Evolutionary conservation across 192 early-diverging fungal genomes (phyloP).

Genomic region (Entomortierella beljakovae): DNA sequence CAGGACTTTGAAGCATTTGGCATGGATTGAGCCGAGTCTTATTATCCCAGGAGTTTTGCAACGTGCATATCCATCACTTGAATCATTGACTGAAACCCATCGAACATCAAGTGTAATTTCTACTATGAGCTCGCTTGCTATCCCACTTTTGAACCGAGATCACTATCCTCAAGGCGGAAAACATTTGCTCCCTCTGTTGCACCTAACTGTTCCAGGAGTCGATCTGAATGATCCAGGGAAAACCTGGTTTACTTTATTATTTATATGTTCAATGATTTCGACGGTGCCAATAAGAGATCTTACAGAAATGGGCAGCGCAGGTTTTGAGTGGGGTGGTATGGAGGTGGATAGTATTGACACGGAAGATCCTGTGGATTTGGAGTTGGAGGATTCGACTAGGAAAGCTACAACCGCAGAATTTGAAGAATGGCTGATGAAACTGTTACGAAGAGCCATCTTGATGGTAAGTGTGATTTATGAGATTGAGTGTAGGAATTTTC

Average conservation of each 20-base stretch:
- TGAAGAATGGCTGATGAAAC: constrained; percentile 89
- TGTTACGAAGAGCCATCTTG: constrained; percentile 79
- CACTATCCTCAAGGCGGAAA: constrained; percentile 89
- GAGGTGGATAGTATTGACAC: constrained; percentile 58
- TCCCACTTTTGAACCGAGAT: constrained; percentile 77
- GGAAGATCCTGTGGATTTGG: constrained; percentile 61
- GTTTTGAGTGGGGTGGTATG: constrained; percentile 55
- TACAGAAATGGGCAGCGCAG: constrained; percentile 56
- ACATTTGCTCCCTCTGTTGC: constrained; percentile 81
- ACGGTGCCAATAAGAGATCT: constrained; percentile 76
- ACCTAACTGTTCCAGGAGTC: constrained; percentile 88
- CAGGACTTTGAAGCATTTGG: constrained; percentile 73
- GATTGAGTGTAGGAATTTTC: neutral
- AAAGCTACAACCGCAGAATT: constrained; percentile 83
- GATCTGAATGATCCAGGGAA: constrained; percentile 94
- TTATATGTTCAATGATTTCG: constrained; percentile 73
- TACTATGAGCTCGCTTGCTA: constrained; percentile 73
- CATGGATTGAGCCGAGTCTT: constrained; percentile 74
- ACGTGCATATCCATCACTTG: constrained; percentile 87
- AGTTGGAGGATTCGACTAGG: constrained; percentile 75
- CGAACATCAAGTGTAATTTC: constrained; percentile 88
- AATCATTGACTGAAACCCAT: constrained; percentile 88
- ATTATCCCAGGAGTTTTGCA: constrained; percentile 88
- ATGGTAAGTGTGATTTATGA: constrained; percentile 61
- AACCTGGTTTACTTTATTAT: constrained; percentile 76